Base-by-base conservation (phyloP, 202 grass and related monocot species). In the Hordeum pubiflorum region DNA sequence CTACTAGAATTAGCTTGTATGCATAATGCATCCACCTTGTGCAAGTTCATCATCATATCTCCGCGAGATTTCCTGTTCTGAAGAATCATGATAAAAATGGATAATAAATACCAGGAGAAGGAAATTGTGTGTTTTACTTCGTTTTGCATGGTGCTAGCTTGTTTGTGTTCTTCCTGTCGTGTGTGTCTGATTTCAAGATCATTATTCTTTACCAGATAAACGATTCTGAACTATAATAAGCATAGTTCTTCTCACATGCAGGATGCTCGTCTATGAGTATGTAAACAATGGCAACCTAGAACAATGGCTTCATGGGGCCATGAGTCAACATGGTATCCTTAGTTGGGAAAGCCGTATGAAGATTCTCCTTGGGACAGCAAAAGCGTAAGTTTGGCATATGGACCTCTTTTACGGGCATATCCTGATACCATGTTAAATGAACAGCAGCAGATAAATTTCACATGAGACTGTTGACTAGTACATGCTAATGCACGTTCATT, bases 261-360 rank as follows among this genome's bases (percentile, higher is more conserved):
- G 94, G 83, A 93, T 97, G 94, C 94, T 97, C 82, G 94, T 97
- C 57, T 97, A 93, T 10, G 94, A 97, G 89, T 94, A 97, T 94
- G 94, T 97, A 39, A 94, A 94, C 83, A 97, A 97, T 87, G 94
- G 94, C 34, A 97, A 97, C 79, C 85, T 97, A 63, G 94, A 97
- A 76, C 91, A 97, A 74, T 97, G 94, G 94, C 85, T 97, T 74
- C 91, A 94, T 86, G 94, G 94, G 50, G 84, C 89, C 26, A 88
- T 90, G 80, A 85, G 74, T 82, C 87, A 91, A 78, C 69, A 48
- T 23, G 89, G 91, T 48, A 81, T 94, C 50, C 94, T 97, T 83
- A 91, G 50, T 83, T 97, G 94, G 94, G 94, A 94, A 84, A 90
- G 88, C 77, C 94, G 94, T 46, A 85, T 87, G 63, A 97, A 94